Conservation (phyloP, 176 grass and related monocot genomes). For the Oryza australiensis region DNA sequence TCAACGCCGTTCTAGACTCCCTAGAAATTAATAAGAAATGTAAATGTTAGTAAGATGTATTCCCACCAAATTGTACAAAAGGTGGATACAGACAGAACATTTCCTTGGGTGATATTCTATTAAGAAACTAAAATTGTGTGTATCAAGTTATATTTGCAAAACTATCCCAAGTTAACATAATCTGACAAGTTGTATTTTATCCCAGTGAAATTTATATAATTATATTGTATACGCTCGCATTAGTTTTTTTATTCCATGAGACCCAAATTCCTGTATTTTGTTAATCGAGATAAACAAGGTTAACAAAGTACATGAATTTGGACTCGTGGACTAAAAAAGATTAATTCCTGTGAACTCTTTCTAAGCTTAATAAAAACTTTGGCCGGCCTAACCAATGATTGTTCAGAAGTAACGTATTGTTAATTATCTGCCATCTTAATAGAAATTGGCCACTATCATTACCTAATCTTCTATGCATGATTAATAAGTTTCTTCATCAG, state of each 20-base stretch:
- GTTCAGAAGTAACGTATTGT: not conserved
- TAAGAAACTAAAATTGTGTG: not conserved
- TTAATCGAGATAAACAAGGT: not conserved
- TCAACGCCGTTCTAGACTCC: not conserved
- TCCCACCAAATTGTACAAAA: not conserved
- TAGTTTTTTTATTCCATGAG: not conserved
- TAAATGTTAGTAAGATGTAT: conserved; percentile 15
- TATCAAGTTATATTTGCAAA: not conserved
- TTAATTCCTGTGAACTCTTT: too few species aligned
- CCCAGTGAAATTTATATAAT: not conserved
- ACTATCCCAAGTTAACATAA: not conserved
- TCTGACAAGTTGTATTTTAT: not conserved
- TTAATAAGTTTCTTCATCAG: not conserved
- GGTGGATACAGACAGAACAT: not conserved
- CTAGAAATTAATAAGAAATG: not conserved
- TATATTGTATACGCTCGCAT: not conserved
- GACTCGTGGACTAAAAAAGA: too few species aligned
- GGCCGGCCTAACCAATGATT: not conserved
- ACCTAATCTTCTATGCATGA: conserved; percentile 7
- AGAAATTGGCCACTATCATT: not conserved
- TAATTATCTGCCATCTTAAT: not conserved
- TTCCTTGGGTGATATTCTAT: not conserved
- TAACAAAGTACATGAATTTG: too few species aligned
- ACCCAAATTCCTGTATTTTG: not conserved
- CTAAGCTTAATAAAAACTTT: too few species aligned